phyloP scores from a whole-genome alignment of 257 asterid species.

The Fraxinus excelsior region DNA sequence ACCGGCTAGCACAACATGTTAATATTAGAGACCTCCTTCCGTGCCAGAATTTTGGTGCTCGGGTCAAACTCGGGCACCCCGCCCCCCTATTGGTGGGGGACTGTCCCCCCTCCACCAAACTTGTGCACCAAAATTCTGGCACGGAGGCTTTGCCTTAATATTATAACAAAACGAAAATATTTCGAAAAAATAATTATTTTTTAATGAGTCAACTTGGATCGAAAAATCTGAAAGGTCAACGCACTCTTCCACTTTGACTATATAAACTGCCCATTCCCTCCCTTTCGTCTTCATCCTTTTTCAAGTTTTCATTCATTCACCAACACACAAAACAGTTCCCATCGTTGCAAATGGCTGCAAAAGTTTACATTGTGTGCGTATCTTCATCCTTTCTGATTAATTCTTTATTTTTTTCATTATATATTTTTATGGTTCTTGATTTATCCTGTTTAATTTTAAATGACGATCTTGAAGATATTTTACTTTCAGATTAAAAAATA shows the following conservation, averaged over 20 bases:
- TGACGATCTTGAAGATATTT: neutral
- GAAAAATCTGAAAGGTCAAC: no score
- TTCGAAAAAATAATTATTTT: no score
- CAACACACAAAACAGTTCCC: constrained; percentile 22
- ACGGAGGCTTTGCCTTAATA: no score
- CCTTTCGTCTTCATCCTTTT: constrained; percentile 1
- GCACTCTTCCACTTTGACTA: constrained; percentile 30
- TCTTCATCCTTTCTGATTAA: neutral
- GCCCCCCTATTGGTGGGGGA: no score
- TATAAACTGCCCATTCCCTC: constrained; percentile 20
- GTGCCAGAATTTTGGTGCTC: no score
- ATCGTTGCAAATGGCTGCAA: constrained; percentile 53
- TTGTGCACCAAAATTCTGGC: no score
- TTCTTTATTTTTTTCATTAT: neutral
- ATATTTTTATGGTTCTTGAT: neutral
- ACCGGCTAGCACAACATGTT: no score
- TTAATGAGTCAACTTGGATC: no score
- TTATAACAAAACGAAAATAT: no score
- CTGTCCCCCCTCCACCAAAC: no score
- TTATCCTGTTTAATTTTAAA: neutral
- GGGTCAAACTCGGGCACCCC: no score
- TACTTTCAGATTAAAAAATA: neutral
- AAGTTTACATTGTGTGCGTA: constrained; percentile 63
- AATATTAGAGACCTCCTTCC: no score
- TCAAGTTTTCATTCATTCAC: constrained; percentile 25